Base-by-base conservation (phyloP, 2,329 filamentous ascomycete genomes). In the Pestalotiopsis fici region DNA sequence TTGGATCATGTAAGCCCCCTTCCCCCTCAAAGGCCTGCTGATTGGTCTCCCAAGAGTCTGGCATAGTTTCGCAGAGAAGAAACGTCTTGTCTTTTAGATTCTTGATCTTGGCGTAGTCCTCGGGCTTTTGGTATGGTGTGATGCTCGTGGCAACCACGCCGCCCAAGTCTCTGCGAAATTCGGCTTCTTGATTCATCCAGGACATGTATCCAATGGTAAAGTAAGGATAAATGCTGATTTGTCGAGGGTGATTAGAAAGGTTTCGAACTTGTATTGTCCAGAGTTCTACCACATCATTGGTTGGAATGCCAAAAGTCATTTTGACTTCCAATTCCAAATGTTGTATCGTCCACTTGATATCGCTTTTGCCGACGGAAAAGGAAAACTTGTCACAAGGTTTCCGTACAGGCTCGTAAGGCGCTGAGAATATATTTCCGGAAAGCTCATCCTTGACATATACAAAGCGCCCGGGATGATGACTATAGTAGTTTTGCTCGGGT, bases 121-220 rank as follows among this genome's bases (percentile, higher is more conserved):
- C 80, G 0, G 85, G 82, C 71, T 87, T 87, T 67, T 88, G 86
- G 71, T 88, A 88, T 0, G 86, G 86, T 1, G 86, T 87, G 68
- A 87, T 82, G 72, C 83, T 83, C 74, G 79, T 86, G 27, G 79
- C 85, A 12, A 88, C 80, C 13, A 88, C 78, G 27, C 83, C 86
- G 25, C 79, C 78, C 23, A 87, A 78, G 11, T 86, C 82, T 5
- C 77, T 66, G 25, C 82, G 80, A 79, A 84, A 88, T 69, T 86
- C 83, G 43, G 83, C 86, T 37, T 84, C 85, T 73, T 87, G 86
- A 73, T 87, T 88, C 86, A 88, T 88, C 86, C 86, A 88, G 15
- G 86, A 88, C 85, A 87, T 87, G 76, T 86, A 87, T n/a, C 86
- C 86, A 65, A 88, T 81, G 43, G 85, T 83, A 75, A 88, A 88